Evolutionary conservation across 2,329 filamentous ascomycete genomes (phyloP), one percentile per base, ranked within the genome.

Genomic region (Penicillium sp.): DNA sequence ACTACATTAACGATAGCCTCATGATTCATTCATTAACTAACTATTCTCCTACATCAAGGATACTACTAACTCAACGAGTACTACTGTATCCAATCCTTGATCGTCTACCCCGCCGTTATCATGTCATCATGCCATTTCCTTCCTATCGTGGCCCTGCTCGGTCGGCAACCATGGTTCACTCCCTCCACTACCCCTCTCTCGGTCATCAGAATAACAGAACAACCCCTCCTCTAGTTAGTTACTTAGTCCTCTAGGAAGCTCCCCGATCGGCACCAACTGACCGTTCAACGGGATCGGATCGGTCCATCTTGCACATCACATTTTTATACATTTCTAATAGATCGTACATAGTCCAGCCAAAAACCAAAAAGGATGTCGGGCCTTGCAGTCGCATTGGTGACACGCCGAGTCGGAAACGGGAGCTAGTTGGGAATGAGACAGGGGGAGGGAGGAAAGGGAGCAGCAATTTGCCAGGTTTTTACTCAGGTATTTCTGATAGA

Each of bases 371-470:
- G 17, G 7, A 42, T 44, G 40, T 19, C 40, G 45, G 26, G 26
- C 45, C 45, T 28, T 9, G 30, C 28, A 28, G 50, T 53, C 35
- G 38, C 38, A 56, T 60, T 49, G 38, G 65, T 69, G 55, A 60
- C 58, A 68, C 62, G 63, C 66, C 66, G 64, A 66, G 35, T 56
- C 1, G 30, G 30, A 15, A 45, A 56, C 60, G 35, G 35, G 12
- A 33, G 44, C 60, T 54, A 51, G 50, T 62, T 44, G 60, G 47
- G 68, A 70, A 70, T 70, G 68, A 66, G 65, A 68, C 66, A 70
- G 64, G 66, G 67, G 60, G 55, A 8, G n/a, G 37, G 9, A 24
- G 19, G 24, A 12, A 30, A 28, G 26, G 15, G 26, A 30, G 28
- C n/a, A 15, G 28, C 30, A 51, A 51, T 51, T 51, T 35, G 26